phyloP scores from a whole-genome alignment of 2,329 filamentous ascomycete species.

The Drechslerella dactyloides region DNA sequence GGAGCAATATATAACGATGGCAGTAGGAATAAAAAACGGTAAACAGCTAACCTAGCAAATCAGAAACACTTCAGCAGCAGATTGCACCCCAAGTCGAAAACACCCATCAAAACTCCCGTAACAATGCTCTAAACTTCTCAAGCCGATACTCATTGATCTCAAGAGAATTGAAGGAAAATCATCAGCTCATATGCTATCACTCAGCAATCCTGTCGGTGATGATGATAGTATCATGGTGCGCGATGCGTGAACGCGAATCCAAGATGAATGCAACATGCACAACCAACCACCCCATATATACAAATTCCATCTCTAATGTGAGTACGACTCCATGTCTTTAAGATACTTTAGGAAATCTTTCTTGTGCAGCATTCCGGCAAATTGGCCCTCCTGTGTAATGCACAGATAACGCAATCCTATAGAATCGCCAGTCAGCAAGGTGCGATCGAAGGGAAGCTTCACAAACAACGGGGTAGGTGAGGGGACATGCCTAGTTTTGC shows the following conservation, averaged over 20 bases:
- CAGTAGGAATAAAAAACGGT: too few species aligned
- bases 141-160: neutral
- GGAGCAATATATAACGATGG: too few species aligned
- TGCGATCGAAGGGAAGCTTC: too few species aligned
- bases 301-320: constrained; percentile 21
- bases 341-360: constrained; percentile 96
- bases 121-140: constrained; percentile 39
- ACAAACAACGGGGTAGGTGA: neutral
- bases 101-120: constrained; percentile 32
- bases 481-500: constrained; percentile 69
- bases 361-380: constrained; percentile 93
- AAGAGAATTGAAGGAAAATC: neutral
- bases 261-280: constrained; percentile 4
- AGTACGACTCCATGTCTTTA: constrained; percentile 71
- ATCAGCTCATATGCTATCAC: too few species aligned
- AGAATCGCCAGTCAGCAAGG: constrained; percentile 11
- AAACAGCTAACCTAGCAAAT: neutral
- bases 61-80: neutral
- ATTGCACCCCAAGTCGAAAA: neutral
- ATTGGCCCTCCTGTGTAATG: constrained; percentile 81
- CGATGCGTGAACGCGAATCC: neutral
- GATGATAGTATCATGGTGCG: too few species aligned
- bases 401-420: constrained; percentile 85
- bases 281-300: constrained; percentile 1
- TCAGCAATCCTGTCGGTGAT: neutral